Evolutionary conservation across 257 asterid genomes (phyloP), one percentile per base, ranked within the genome.

Genomic region (Jacaranda copaia): DNA sequence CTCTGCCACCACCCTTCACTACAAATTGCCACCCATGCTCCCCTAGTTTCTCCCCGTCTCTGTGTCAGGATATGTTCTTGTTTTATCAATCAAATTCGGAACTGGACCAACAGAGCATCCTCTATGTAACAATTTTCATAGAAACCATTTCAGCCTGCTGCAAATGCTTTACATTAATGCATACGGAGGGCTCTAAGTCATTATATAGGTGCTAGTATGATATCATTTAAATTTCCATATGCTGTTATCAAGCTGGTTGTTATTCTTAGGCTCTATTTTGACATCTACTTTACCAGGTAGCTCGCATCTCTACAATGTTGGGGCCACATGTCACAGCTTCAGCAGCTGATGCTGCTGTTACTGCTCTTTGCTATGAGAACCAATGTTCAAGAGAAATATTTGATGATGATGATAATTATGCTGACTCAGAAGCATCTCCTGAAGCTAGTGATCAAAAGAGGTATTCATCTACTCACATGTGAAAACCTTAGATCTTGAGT

Each of bases 271-370:
- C 58, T 42, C 58, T 62, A 42, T 58, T 46, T 77, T 83, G 75
- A 76, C 80, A 55, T 79, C 18, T 77, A 52, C 42, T 75, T 76
- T 70, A 52, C 77, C 82, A 95, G 99, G 97, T 93, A 53, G 88
- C 91, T 72, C 89, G 85, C 45, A 88, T 95, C 70, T 88, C 97
- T 35, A 77, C 88, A 66, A 85, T 85, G 83, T 85, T 95, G 85
- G 98, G 94, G 12, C 96, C 94, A 46, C 89, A 84, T 57, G 84
- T 90, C 74, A 77, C 93, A 64, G 92, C 93, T 71, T 88, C 89
- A 69, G 99, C 96, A 51, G 92, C 94, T 72, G 98, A 93, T 80
- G 99, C 99, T 80, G 96, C 97, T 63, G 87, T 93, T 74, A 80
- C 93, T 13, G 93, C 94, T 35, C 98, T 95, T 84, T 95, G 98